Base-by-base conservation (phyloP, 2,329 filamentous ascomycete species). In the Proliferodiscus dingleyae region DNA sequence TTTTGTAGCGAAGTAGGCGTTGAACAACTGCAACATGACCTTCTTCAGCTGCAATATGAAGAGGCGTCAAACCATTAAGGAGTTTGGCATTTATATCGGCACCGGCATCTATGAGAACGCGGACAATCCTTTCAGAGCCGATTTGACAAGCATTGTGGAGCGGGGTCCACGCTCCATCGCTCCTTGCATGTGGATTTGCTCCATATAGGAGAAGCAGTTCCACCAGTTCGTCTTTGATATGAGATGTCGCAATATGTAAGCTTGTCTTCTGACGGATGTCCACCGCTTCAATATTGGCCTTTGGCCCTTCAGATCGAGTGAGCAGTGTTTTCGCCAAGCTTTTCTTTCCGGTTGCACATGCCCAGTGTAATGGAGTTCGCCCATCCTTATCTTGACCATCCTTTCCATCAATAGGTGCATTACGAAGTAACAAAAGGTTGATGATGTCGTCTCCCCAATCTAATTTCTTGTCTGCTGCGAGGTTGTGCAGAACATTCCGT, bases 401-500 rank as follows among this genome's bases (percentile, higher is more conserved):
- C 21, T 43, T 36, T n/a, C 53, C 55, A 47, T 55, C 53, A 13
- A 56, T 52, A 24, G 50, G 30, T 29, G 57, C 49, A 26, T 55
- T 44, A 19, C 52, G 47, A 13, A 43, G 45, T 18, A 60, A 41
- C 19, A 60, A 22, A 10, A 57, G 48, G 22, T 58, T 52, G 18
- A 58, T 51, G 13, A 60, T 53, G 11, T 47, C 50, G 28, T 56
- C 47, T 16, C 56, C 56, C 57, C 57, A 60, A 22, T 53, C 43
- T 45, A 55, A 43, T 49, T 39, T 13, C 18, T 55, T 56, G 44
- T 60, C 57, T 1, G 56, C 58, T 5, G 47, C 58, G 16, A 61
- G 41, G 38, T 61, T 58, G 33, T 57, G 56, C 2, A 60, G 45
- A 2, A 58, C 52, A 46, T 57, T 60, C 28, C 56, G 45, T 10